Evolutionary conservation across 805 yeast genomes (phyloP).

Genomic region (Cyberlindnera mississippiensis): DNA sequence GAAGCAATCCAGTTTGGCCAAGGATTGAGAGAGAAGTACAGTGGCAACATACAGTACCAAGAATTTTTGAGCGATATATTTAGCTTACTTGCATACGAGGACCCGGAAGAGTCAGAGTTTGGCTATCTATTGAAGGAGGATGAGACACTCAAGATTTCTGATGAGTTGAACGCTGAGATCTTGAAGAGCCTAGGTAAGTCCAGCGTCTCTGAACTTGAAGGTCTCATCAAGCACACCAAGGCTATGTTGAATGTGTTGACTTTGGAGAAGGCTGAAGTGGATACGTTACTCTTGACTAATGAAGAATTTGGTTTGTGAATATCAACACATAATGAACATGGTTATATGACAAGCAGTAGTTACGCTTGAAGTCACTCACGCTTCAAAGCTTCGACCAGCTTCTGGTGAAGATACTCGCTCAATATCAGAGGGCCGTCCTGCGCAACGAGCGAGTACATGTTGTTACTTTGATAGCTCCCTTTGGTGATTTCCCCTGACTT

Average conservation of each 20-base stretch:
- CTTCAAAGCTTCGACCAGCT: constrained; percentile 25
- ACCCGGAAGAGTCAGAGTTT: constrained; percentile 40
- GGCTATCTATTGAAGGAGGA: constrained; percentile 34
- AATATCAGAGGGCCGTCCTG: constrained; percentile 46
- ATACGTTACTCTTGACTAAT: constrained; percentile 39
- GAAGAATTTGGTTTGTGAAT: constrained; percentile 36
- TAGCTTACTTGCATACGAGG: constrained; percentile 48
- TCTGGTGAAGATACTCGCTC: constrained; percentile 46
- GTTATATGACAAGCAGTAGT: no score
- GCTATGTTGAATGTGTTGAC: constrained; percentile 33
- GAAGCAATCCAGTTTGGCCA: constrained; percentile 40
- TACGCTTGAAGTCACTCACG: neutral
- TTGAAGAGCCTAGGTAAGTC: constrained; percentile 41
- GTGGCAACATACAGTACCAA: constrained; percentile 31
- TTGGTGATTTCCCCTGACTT: constrained; percentile 53
- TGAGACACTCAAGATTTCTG: constrained; percentile 37
- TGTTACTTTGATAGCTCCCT: constrained; percentile 53
- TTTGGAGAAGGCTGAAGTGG: constrained; percentile 30
- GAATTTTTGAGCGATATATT: constrained; percentile 43
- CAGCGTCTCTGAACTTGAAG: constrained; percentile 40
- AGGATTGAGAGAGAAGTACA: constrained; percentile 31
- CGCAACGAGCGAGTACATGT: constrained; percentile 49
- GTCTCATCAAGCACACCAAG: constrained; percentile 39
- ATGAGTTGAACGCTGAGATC: constrained; percentile 40
- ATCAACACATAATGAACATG: neutral